These are phyloP conservation scores for Chernovozyma sophiae-reginae DNA, from an alignment of 1,139 yeast genomes.

Conservation along the genomic window DNA sequence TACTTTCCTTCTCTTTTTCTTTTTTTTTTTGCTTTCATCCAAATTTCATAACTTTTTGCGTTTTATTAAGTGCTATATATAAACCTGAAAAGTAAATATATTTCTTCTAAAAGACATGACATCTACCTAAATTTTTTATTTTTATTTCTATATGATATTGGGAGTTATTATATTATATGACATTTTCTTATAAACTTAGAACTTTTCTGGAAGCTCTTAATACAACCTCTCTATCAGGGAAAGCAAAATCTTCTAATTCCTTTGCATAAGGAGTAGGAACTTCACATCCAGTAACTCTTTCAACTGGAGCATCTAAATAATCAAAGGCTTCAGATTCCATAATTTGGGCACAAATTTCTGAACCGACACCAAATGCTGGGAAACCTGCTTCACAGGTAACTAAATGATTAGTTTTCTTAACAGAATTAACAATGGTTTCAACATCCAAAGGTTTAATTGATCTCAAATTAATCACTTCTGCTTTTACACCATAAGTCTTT, in stretches of 20 bases:
- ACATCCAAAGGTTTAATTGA: conserved; percentile 95
- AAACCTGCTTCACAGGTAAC: conserved; percentile 95
- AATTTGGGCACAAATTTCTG: conserved; percentile 95
- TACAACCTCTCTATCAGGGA: conserved; percentile 93
- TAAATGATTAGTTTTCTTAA: conserved; percentile 95
- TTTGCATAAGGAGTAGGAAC: conserved; percentile 98
- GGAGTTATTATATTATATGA: too few relatives aligned
- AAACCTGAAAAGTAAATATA: too few relatives aligned
- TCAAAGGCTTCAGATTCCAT: conserved; percentile 99
- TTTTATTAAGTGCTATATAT: too few relatives aligned
- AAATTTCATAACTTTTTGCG: too few relatives aligned
- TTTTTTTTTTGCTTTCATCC: too few relatives aligned
- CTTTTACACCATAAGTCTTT: conserved; percentile 81
- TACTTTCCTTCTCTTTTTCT: not conserved
- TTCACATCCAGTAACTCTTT: conserved; percentile 98
- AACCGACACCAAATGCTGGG: conserved; percentile 98
- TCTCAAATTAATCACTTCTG: conserved; percentile 94
- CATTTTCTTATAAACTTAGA: conserved; percentile 71
- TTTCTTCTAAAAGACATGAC: too few relatives aligned
- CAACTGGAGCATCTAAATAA: conserved; percentile 97
- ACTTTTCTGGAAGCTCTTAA: conserved; percentile 90
- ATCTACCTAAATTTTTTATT: too few relatives aligned
- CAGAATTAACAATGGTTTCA: conserved; percentile 77
- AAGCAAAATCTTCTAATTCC: conserved; percentile 95
- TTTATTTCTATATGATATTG: too few relatives aligned